Evolutionary conservation across 257 asterid species (phyloP), one percentile per base, ranked within the genome.

Genomic region (Buddleja alternifolia): DNA sequence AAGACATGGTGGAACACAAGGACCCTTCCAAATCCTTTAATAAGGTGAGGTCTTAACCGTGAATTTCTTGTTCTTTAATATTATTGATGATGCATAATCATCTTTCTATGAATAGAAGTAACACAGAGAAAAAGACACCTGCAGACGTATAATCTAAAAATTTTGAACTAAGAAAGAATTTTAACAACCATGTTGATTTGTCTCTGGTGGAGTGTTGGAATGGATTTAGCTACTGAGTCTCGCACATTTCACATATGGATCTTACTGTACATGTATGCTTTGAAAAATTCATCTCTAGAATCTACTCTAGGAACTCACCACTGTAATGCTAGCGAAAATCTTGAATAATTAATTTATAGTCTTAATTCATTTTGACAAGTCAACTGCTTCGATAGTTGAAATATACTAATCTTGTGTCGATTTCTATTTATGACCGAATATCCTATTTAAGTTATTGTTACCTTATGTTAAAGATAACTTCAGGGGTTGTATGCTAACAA

Each of bases 1-100:
- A 88, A 74, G 95, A 90, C 75, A 87, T 93, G 80, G 99, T 90
- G 83, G 89, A 85, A 50, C 97, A 76, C 72, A 85, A 79, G 45
- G 86, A 93, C 61, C 85, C 86, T 74, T 64, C 60, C 57, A 85
- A 86, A 75, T 16, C 64, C 65, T 90, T 90, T 62, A 90, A 90
- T 76, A 93, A 90, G 96, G 98, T 84, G 74, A 63, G 73, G 48
- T 34, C 39, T 52, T 61, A 29, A 5, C 34, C 5, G 34, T 29
- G 5, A 29, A 2, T 29, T 29, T 29, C 34, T 29, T 29, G 2
- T 29, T 29, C n/a, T n/a, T n/a, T n/a, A n/a, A n/a, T n/a, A n/a
- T n/a, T n/a, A n/a, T n/a, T n/a, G n/a, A n/a, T n/a, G n/a, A n/a
- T n/a, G n/a, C n/a, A n/a, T n/a, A n/a, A n/a, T 29, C 34, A 29